These are phyloP conservation scores for Hypholoma sublateritium DNA, from an alignment of 768 basidiomycete genomes.

Conservation along the genomic window DNA sequence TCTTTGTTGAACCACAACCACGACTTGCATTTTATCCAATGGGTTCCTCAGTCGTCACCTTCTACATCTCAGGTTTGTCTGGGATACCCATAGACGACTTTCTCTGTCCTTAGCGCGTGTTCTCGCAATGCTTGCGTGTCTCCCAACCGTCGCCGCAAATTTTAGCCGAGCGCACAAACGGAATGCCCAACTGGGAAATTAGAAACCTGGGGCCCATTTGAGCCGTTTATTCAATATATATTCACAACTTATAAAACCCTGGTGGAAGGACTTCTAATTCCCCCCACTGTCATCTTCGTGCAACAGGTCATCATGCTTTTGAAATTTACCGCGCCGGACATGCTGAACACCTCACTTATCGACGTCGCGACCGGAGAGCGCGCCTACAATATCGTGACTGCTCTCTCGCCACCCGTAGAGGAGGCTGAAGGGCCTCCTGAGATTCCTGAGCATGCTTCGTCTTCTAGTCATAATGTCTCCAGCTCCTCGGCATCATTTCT, in stretches of 20 bases:
- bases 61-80: no score
- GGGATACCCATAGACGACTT: no score
- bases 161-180: constrained; percentile 35
- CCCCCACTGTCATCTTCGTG: background rate
- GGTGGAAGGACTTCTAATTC: background rate
- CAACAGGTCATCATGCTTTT: constrained; percentile 44
- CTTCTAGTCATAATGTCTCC: constrained; percentile 1
- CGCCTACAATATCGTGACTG: constrained; percentile 50
- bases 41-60: no score
- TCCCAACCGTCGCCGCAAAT: background rate
- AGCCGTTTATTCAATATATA: constrained; percentile 15
- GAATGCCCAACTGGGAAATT: constrained; percentile 45
- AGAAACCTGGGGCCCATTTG: constrained; percentile 39
- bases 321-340: constrained; percentile 57
- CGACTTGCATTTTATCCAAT: no score
- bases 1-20: no score
- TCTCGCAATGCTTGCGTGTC: no score
- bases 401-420: constrained; percentile 29
- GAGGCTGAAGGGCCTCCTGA: constrained; percentile 23
- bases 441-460: constrained; percentile 13
- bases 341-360: constrained; percentile 55
- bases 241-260: constrained; percentile 8
- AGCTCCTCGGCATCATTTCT: constrained; percentile 10
- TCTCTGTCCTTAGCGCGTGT: no score
- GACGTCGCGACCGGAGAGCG: constrained; percentile 50